phyloP scores from a whole-genome alignment of 192 early-diverging fungal genomes.

The Pilobolus umbonatus region DNA sequence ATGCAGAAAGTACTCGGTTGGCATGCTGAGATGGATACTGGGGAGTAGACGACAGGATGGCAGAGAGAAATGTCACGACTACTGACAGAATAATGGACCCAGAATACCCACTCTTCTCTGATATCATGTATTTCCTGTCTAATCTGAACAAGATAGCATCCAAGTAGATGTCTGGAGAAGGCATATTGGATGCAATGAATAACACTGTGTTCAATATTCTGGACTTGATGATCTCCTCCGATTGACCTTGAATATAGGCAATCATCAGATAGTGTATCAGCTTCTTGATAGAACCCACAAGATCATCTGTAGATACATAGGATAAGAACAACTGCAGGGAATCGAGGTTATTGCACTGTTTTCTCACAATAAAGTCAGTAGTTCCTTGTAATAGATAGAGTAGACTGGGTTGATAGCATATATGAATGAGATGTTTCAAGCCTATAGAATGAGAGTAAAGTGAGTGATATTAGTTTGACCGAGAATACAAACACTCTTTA shows the following conservation, averaged over 20 bases:
- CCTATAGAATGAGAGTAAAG: not conserved
- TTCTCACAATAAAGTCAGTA: constrained; percentile 2
- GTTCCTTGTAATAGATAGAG: constrained; percentile 1
- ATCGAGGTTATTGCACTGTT: not conserved
- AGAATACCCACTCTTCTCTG: not conserved
- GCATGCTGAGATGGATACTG: too few relatives aligned
- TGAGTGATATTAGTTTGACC: not conserved
- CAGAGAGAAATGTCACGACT: constrained; percentile 1
- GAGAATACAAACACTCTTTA: not conserved
- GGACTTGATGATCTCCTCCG: not conserved
- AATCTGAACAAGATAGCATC: not conserved
- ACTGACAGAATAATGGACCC: not conserved
- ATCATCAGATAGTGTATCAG: not conserved
- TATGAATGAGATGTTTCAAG: constrained; percentile 16
- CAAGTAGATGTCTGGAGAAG: not conserved
- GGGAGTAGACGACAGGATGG: too few relatives aligned
- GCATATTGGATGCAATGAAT: not conserved
- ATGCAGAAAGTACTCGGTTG: too few relatives aligned
- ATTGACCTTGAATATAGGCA: not conserved
- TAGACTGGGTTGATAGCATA: constrained; percentile 10
- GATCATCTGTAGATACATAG: constrained; percentile 2
- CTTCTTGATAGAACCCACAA: constrained; percentile 3
- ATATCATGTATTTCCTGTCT: not conserved
- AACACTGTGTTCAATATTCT: not conserved
- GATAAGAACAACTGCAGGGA: constrained; percentile 1